Conservation (phyloP, 2,329 filamentous ascomycete species). For the Herpomyces periplanetae region DNA sequence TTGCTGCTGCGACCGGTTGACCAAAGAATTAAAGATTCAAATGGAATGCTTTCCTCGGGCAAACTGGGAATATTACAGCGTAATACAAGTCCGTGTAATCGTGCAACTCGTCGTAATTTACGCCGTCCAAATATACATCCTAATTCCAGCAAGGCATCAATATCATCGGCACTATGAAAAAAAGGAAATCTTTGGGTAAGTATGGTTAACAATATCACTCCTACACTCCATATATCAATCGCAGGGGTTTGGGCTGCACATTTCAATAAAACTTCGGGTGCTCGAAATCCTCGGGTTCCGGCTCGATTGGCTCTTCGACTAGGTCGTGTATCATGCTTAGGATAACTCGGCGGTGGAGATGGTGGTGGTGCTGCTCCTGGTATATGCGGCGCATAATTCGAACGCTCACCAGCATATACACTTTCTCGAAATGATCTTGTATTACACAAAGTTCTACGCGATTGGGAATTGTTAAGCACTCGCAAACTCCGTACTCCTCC, state of each 20-base stretch:
- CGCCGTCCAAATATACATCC: constrained; percentile 62
- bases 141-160: constrained; percentile 89
- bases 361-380: too few relatives aligned
- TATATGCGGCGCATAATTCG: too few relatives aligned
- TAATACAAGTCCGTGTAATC: constrained; percentile 60
- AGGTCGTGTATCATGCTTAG: constrained; percentile 53
- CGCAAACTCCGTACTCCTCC: too few relatives aligned
- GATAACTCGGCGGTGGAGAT: constrained; percentile 28
- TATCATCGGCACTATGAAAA: constrained; percentile 92
- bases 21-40: constrained; percentile 86
- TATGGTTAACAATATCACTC: constrained; percentile 86
- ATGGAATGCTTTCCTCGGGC: constrained; percentile 38
- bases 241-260: constrained; percentile 70
- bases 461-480: too few relatives aligned
- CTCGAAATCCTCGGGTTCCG: constrained; percentile 73
- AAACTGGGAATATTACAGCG: constrained; percentile 78
- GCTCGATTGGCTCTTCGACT: constrained; percentile 72
- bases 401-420: too few relatives aligned
- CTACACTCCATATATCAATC: constrained; percentile 86
- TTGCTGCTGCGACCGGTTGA: constrained; percentile 36
- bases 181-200: constrained; percentile 75
- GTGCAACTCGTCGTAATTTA: constrained; percentile 42
- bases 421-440: too few relatives aligned
- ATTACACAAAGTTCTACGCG: too few relatives aligned
- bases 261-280: constrained; percentile 82